A percentile compares a stretch with the other conserved stretches of the same genome.
phyloP scores from a whole-genome alignment of 2,329 filamentous ascomycete species.

The Cercospora sp. region DNA sequence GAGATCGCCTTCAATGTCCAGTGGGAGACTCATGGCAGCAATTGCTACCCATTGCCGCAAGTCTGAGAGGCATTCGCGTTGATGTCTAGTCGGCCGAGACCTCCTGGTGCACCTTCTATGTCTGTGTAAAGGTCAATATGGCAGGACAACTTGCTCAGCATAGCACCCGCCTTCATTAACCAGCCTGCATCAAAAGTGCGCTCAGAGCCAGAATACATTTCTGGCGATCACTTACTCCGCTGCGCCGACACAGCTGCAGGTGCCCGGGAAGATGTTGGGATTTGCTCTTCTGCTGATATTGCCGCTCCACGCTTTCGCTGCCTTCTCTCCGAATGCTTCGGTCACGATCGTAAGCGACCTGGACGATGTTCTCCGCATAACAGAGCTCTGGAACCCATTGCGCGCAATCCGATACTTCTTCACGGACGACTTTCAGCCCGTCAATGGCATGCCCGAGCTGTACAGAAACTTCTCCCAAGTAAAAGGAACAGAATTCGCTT shows the following conservation, averaged over 20 bases:
- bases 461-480: neutral
- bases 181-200: neutral
- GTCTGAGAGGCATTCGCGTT: too few relatives aligned
- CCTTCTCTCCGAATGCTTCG: neutral
- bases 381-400: constrained; percentile 30
- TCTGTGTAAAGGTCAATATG: neutral
- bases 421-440: constrained; percentile 25
- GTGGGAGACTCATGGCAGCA: too few relatives aligned
- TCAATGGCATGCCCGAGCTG: constrained; percentile 28
- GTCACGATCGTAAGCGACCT: constrained; percentile 33
- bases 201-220: neutral
- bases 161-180: neutral
- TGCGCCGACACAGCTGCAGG: neutral
- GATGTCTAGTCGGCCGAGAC: too few relatives aligned
- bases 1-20: too few relatives aligned
- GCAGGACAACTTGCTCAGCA: neutral
- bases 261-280: neutral
- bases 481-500: constrained; percentile 32
- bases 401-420: constrained; percentile 20
- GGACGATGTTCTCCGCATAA: constrained; percentile 32
- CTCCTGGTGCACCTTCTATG: neutral
- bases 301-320: neutral
- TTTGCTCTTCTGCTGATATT: neutral
- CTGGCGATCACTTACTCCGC: neutral
- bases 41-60: too few relatives aligned